These are phyloP conservation scores for Castanea sativa DNA, from an alignment of 306 rosid species.

Conservation along the genomic window DNA sequence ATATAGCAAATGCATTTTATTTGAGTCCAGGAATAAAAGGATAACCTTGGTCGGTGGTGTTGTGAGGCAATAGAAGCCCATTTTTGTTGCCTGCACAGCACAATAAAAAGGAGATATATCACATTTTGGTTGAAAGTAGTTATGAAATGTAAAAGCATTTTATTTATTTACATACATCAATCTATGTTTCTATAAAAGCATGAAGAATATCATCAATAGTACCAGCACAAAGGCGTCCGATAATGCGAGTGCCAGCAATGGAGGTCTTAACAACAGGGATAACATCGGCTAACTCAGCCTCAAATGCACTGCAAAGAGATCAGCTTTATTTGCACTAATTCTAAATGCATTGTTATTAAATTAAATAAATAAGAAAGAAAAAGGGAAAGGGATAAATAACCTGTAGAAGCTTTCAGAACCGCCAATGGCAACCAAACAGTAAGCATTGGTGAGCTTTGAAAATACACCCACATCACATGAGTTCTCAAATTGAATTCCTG, in stretches of 20 bases:
- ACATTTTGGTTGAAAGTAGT: neutral
- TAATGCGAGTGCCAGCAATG: slow-evolving; percentile 76
- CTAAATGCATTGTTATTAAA: neutral
- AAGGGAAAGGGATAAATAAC: slow-evolving; percentile 19
- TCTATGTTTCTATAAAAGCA: slow-evolving; percentile 7
- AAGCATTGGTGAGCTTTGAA: slow-evolving; percentile 92
- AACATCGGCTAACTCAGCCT: slow-evolving; percentile 69
- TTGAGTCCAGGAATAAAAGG: neutral
- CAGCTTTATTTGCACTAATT: neutral
- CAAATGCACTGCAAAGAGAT: slow-evolving; percentile 52
- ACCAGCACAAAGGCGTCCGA: slow-evolving; percentile 98
- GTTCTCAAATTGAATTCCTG: slow-evolving; percentile 94
- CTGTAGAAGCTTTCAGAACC: slow-evolving; percentile 95
- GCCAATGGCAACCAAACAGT: slow-evolving; percentile 95
- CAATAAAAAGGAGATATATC: neutral
- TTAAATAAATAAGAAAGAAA: neutral
- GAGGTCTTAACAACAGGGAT: slow-evolving; percentile 92
- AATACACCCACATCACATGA: slow-evolving; percentile 88
- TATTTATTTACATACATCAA: neutral
- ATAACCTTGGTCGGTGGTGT: slow-evolving; percentile 87
- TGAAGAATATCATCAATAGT: neutral
- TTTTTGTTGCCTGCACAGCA: slow-evolving; percentile 75
- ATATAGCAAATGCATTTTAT: no score
- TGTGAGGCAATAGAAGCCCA: slow-evolving; percentile 94
- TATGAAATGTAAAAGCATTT: neutral